Conservation (phyloP, 345 rosid species). For the Pistacia atlantica region DNA sequence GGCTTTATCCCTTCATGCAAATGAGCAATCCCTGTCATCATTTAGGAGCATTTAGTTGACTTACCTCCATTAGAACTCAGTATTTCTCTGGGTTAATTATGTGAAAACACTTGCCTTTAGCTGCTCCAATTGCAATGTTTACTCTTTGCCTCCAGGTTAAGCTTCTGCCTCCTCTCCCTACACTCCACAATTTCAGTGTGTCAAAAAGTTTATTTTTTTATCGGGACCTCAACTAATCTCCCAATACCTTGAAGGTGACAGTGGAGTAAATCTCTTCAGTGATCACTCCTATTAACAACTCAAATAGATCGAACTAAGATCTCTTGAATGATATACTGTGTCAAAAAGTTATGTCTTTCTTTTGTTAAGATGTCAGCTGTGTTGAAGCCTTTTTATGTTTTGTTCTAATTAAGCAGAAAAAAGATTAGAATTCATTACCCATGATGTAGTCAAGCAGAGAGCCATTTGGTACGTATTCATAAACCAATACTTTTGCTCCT, state of each 20-base stretch:
- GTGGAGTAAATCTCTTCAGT: too few relatives aligned
- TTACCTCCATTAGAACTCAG: too few relatives aligned
- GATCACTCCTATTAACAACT: too few relatives aligned
- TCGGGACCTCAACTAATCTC: too few relatives aligned
- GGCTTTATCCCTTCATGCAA: conserved; percentile 56
- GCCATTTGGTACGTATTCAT: conserved; percentile 60
- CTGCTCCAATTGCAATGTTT: conserved; percentile 62
- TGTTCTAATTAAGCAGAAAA: background rate
- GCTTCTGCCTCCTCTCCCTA: conserved; percentile 48
- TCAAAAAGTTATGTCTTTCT: too few relatives aligned
- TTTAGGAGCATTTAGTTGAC: too few relatives aligned
- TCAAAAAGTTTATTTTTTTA: too few relatives aligned
- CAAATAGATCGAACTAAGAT: too few relatives aligned
- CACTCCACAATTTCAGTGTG: background rate
- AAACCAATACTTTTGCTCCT: conserved; percentile 50
- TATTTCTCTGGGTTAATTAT: background rate
- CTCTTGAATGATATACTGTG: too few relatives aligned
- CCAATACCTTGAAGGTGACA: too few relatives aligned
- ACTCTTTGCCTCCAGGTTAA: conserved; percentile 65
- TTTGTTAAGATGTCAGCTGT: too few relatives aligned
- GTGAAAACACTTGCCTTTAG: conserved; percentile 36
- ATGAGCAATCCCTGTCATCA: conserved; percentile 53
- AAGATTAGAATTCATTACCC: conserved; percentile 28
- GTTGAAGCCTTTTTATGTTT: too few relatives aligned
- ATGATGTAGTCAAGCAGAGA: conserved; percentile 60